Evolutionary conservation across 73 alveolate genomes (phyloP), one percentile per base, ranked within the genome.

Genomic region (Symbiodinium natans): DNA sequence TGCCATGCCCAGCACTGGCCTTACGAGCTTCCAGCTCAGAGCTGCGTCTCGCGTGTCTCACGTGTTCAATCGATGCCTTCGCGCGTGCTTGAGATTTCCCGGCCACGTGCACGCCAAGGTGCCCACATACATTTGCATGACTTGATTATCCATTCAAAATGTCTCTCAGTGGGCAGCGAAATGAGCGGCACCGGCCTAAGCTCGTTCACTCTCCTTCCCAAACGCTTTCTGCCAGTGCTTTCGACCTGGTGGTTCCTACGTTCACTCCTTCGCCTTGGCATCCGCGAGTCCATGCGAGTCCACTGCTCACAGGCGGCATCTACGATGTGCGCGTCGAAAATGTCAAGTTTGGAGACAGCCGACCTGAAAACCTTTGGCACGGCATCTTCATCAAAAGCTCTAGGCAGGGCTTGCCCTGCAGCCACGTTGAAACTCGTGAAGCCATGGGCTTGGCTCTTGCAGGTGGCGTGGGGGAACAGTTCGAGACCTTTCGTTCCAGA

Each of bases 141-240:
- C 46, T 40, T 89, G 86, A 52, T 39, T 31, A 68, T 89, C 11
- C 95, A 75, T 5, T 89, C 95, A 56, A 89, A 89, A 74, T 89
- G 95, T 86, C 83, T 89, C n/a, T 89, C 95, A 42, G 11, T 89
- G 75, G 95, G 95, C 46, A 89, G 95, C 33, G 95, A 89, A 34
- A 89, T 89, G 95, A 89, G 95, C 46, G 95, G 94, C 63, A 4
- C 83, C n/a, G 25, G 2, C 71, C 93, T 56, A 11, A 27, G 71
- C 71, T 52, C n/a, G n/a, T n/a, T n/a, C 38, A 25, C 29, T 27
- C 31, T 25, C n/a, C 41, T 39, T 71, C 41, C 29, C 71, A 1
- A 71, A 27, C 10, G 39, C 83, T 34, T 82, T 40, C 15, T 27
- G 41, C 68, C 90, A 25, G 9, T 41, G 19, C 39, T 77, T 77